These are phyloP conservation scores for Nannizziopsis barbatae DNA, from an alignment of 2,329 filamentous ascomycete genomes.

Conservation along the genomic window DNA sequence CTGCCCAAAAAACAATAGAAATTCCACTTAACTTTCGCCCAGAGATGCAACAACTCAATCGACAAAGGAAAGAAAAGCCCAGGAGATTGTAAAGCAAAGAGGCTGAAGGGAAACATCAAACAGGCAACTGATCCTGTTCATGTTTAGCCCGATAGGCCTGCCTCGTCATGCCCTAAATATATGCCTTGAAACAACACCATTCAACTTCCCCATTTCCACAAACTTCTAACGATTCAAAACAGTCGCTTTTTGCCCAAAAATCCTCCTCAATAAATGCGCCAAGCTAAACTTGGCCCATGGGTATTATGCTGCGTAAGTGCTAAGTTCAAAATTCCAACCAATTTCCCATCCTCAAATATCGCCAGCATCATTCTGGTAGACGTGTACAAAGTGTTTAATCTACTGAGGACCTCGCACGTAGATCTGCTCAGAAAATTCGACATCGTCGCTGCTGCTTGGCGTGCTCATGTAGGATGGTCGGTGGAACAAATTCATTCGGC, in stretches of 20 bases:
- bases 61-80: not conserved
- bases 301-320: slow-evolving; percentile 8
- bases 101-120: not conserved
- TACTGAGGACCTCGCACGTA: slow-evolving; percentile 12
- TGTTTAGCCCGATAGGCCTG: not conserved
- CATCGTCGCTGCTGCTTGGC: slow-evolving; percentile 14
- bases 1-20: not conserved
- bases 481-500: slow-evolving; percentile 11
- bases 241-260: slow-evolving; percentile 3
- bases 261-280: slow-evolving; percentile 1
- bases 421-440: slow-evolving; percentile 16
- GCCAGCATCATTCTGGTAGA: not conserved
- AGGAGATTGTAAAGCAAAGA: not conserved
- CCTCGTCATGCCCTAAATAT: slow-evolving; percentile 4
- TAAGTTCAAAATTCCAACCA: slow-evolving; percentile 10
- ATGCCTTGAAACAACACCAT: not conserved
- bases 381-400: not conserved
- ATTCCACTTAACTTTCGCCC: not conserved
- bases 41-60: not conserved
- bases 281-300: slow-evolving; percentile 3
- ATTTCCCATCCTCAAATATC: not conserved
- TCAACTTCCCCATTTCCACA: not conserved
- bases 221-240: not conserved
- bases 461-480: slow-evolving; percentile 14
- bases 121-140: not conserved